These are phyloP conservation scores for Pelargonium myrrhifolium DNA, from an alignment of 441 rosid species.

Conservation along the genomic window DNA sequence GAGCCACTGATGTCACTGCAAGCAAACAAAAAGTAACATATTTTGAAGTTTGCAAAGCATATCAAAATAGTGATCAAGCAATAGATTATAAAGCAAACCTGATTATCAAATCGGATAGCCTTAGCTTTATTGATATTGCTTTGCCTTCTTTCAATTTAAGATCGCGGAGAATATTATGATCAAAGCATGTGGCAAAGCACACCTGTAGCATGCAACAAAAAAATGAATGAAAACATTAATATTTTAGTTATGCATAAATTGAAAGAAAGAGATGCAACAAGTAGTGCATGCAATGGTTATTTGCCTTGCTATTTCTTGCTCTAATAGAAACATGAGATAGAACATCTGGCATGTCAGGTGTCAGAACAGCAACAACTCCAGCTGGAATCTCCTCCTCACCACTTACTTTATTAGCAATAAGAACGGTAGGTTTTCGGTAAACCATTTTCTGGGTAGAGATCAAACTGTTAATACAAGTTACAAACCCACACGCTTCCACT, in stretches of 20 bases:
- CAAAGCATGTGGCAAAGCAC: constrained; percentile 86
- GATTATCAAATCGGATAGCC: constrained; percentile 43
- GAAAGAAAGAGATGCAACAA: neutral
- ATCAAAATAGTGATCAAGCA: constrained; percentile 3
- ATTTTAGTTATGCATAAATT: neutral
- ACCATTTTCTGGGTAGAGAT: constrained; percentile 51
- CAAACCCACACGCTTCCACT: constrained; percentile 55
- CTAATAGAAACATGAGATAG: constrained; percentile 78
- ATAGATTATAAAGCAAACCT: constrained; percentile 24
- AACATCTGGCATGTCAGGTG: constrained; percentile 72
- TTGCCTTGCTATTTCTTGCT: constrained; percentile 72
- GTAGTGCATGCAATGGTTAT: constrained; percentile 14
- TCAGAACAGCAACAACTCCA: constrained; percentile 75
- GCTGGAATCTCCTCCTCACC: constrained; percentile 86
- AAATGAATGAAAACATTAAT: constrained; percentile 10
- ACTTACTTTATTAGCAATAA: constrained; percentile 53
- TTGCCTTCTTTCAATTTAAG: constrained; percentile 61
- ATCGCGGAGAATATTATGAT: constrained; percentile 48
- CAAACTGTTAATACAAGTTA: constrained; percentile 46
- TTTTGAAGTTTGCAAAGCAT: neutral
- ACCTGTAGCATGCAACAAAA: constrained; percentile 37
- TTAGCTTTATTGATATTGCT: constrained; percentile 41
- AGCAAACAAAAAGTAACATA: constrained; percentile 16
- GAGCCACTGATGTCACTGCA: constrained; percentile 44
- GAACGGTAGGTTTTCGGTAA: constrained; percentile 52